Evolutionary conservation across 129 eudicot genomes (phyloP).

Genomic region (Escallonia rubra): DNA sequence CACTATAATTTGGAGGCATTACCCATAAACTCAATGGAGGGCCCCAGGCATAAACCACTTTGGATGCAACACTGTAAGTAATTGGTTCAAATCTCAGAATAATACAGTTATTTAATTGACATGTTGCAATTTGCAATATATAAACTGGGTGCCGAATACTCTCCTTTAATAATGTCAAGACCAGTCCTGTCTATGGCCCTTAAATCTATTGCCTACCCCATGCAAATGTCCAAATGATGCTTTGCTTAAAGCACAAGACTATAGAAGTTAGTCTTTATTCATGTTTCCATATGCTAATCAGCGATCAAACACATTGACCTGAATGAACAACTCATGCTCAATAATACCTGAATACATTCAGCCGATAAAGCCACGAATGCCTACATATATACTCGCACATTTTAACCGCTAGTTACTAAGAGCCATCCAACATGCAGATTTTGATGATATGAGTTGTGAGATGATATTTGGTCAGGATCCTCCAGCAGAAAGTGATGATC

Average conservation of each 20-base stretch:
- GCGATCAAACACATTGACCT: not conserved
- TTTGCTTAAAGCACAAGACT: not conserved
- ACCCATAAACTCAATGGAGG: conserved; percentile 31
- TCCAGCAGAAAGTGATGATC: conserved; percentile 58
- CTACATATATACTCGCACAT: not conserved
- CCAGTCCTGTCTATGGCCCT: not conserved
- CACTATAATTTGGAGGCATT: conserved; percentile 39
- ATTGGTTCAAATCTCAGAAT: not conserved
- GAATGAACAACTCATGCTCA: conserved; percentile 11
- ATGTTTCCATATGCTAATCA: not conserved
- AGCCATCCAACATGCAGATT: conserved; percentile 43
- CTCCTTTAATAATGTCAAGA: not conserved
- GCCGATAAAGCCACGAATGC: not conserved
- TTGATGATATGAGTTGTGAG: conserved; percentile 97
- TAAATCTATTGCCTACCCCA: not conserved
- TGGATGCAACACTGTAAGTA: conserved; percentile 45
- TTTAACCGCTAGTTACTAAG: not conserved
- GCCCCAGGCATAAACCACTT: conserved; percentile 41
- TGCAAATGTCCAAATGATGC: conserved; percentile 2
- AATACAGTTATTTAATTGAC: conserved; percentile 1
- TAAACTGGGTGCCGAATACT: conserved; percentile 2
- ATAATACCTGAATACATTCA: not conserved
- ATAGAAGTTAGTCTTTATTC: no score
- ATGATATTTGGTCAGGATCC: conserved; percentile 90
- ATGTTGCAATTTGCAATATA: no score